Percentiles rank a stretch among this genome's conserved stretches.
These are phyloP conservation scores for Wallacemonas sp. DNA, from an alignment of 208 protist genomes.

Conservation along the genomic window DNA sequence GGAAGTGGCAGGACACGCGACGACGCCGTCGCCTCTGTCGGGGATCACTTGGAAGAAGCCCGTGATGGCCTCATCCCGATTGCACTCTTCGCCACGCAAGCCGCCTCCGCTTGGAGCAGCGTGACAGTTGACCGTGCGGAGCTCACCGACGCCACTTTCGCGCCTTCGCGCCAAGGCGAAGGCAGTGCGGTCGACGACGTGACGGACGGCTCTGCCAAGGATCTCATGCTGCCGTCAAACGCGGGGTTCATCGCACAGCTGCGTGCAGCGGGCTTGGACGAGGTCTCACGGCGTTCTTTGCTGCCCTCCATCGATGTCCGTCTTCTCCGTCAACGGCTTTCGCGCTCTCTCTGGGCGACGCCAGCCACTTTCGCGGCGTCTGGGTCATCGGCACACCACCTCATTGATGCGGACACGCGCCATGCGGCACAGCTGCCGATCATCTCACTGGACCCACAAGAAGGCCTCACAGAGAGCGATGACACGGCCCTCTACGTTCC, in stretches of 20 bases:
- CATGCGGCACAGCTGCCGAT: background rate
- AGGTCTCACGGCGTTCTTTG: background rate
- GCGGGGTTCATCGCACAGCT: background rate
- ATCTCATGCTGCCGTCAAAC: background rate
- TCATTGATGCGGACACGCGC: background rate
- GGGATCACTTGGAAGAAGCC: background rate
- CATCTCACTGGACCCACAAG: slow-evolving; percentile 10
- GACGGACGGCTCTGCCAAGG: too few relatives aligned
- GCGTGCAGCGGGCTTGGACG: background rate
- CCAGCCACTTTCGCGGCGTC: background rate
- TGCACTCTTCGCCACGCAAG: background rate
- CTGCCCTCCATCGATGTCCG: background rate
- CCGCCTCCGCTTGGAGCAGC: too few relatives aligned
- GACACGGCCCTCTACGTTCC: slow-evolving; percentile 22
- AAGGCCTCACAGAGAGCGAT: slow-evolving; percentile 18
- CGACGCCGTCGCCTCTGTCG: too few relatives aligned
- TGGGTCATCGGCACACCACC: background rate
- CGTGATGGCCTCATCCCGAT: background rate
- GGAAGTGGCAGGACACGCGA: too few relatives aligned
- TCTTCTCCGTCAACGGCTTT: slow-evolving; percentile 29
- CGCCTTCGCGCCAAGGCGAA: background rate
- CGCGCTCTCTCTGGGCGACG: slow-evolving; percentile 19
- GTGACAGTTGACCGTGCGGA: too few relatives aligned
- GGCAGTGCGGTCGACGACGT: background rate
- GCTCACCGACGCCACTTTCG: slow-evolving; percentile 1